Conservation (phyloP, 768 basidiomycete species). For the Suillus cothurnatus region DNA sequence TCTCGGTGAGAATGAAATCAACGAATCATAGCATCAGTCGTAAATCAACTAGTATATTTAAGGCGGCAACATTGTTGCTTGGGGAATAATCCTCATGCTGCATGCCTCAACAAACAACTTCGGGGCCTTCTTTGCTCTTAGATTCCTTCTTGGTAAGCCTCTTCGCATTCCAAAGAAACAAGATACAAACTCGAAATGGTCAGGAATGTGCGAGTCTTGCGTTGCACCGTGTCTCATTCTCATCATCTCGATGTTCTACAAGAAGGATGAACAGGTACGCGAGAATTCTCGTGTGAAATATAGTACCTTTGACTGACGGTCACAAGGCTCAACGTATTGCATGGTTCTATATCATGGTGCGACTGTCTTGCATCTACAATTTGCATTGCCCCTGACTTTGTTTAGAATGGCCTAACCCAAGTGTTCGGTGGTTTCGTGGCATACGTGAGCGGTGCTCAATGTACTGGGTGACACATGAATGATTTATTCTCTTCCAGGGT, state of each 20-base stretch:
- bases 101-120: slow-evolving; percentile 60
- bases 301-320: slow-evolving; percentile 11
- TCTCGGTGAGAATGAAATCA: slow-evolving; percentile 42
- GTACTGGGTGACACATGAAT: background rate
- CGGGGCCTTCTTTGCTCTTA: slow-evolving; percentile 61
- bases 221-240: slow-evolving; percentile 65
- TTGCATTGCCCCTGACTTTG: background rate
- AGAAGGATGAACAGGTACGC: slow-evolving; percentile 61
- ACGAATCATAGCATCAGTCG: background rate
- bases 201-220: slow-evolving; percentile 70
- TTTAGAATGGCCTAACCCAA: slow-evolving; percentile 58
- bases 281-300: background rate
- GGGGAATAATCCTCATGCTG: slow-evolving; percentile 62
- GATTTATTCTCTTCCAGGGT: slow-evolving; percentile 38
- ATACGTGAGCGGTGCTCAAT: slow-evolving; percentile 43
- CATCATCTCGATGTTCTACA: slow-evolving; percentile 69
- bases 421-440: slow-evolving; percentile 67
- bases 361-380: slow-evolving; percentile 2
- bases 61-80: slow-evolving; percentile 61
- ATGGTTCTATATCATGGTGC: slow-evolving; percentile 70
- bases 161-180: background rate
- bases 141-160: slow-evolving; percentile 56
- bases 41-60: background rate
- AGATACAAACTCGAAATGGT: background rate
- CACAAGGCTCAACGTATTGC: slow-evolving; percentile 55